Conservation (phyloP, 2,329 filamentous ascomycete species). For the Trichocomaceae sp. region DNA sequence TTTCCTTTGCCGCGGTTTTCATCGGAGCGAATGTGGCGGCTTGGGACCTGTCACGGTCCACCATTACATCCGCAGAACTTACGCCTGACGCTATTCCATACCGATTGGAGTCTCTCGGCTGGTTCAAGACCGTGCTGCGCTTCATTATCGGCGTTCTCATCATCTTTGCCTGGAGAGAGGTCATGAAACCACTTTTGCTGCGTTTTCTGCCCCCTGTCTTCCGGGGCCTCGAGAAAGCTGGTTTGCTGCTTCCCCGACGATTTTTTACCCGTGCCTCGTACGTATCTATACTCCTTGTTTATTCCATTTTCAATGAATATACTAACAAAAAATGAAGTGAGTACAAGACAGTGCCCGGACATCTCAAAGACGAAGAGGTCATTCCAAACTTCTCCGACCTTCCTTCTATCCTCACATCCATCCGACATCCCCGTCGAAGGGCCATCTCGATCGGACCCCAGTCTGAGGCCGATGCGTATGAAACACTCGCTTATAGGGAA, state of each 20-base stretch:
- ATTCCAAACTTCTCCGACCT: constrained; percentile 86
- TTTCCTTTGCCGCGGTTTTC: constrained; percentile 84
- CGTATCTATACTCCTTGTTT: constrained; percentile 18
- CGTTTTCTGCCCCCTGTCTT: constrained; percentile 77
- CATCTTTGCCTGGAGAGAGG: constrained; percentile 83
- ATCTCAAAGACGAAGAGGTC: constrained; percentile 75
- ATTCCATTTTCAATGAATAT: not conserved
- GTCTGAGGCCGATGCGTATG: constrained; percentile 92
- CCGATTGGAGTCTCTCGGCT: constrained; percentile 59
- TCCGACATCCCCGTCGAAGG: constrained; percentile 70
- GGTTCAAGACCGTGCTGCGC: constrained; percentile 56
- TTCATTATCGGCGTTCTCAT: constrained; percentile 73
- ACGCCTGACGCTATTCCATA: constrained; percentile 59
- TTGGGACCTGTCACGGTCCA: constrained; percentile 68
- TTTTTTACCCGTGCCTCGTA: constrained; percentile 85
- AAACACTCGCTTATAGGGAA: constrained; percentile 86
- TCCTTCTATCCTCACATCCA: constrained; percentile 70
- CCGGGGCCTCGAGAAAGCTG: constrained; percentile 71
- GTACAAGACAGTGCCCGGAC: constrained; percentile 73
- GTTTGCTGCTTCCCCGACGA: constrained; percentile 72
- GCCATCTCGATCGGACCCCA: constrained; percentile 89
- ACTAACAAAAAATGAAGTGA: constrained; percentile 40
- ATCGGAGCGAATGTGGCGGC: constrained; percentile 76
- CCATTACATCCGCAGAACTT: constrained; percentile 47
- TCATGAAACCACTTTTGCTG: constrained; percentile 78